phyloP scores from a whole-genome alignment of 306 rosid species.

The Lotus japonicus region DNA sequence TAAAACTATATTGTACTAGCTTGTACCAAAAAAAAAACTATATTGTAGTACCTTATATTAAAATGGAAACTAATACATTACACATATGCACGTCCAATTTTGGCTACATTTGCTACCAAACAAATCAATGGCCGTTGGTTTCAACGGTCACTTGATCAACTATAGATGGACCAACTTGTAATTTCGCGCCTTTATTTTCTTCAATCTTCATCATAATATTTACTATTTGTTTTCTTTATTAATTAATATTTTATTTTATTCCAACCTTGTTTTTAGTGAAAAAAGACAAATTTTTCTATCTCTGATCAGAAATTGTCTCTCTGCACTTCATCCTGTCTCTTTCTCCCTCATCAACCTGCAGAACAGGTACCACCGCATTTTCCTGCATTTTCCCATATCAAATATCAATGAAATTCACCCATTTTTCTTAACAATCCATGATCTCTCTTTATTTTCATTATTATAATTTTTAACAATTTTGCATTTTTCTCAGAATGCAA shows the following conservation, averaged over 20 bases:
- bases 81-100: not conserved
- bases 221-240: not conserved
- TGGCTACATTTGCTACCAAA: slow-evolving; percentile 15
- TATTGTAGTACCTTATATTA: too few relatives aligned
- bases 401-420: not conserved
- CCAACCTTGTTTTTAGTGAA: not conserved
- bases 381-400: not conserved
- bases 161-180: slow-evolving; percentile 19
- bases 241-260: not conserved
- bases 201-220: not conserved
- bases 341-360: slow-evolving; percentile 34
- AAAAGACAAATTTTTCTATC: slow-evolving; percentile 4
- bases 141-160: slow-evolving; percentile 37
- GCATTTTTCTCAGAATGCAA: not conserved
- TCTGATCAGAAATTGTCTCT: slow-evolving; percentile 15
- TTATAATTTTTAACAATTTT: not conserved
- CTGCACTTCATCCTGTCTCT: slow-evolving; percentile 20
- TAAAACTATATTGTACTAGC: too few relatives aligned
- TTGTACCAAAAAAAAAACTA: too few relatives aligned
- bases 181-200: slow-evolving; percentile 29
- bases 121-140: slow-evolving; percentile 35
- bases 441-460: not conserved
- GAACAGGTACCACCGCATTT: slow-evolving; percentile 32
- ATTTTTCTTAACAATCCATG: not conserved
- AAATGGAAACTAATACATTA: not conserved